Evolutionary conservation across 257 asterid genomes (phyloP).

Genomic region (Solanum chilense): DNA sequence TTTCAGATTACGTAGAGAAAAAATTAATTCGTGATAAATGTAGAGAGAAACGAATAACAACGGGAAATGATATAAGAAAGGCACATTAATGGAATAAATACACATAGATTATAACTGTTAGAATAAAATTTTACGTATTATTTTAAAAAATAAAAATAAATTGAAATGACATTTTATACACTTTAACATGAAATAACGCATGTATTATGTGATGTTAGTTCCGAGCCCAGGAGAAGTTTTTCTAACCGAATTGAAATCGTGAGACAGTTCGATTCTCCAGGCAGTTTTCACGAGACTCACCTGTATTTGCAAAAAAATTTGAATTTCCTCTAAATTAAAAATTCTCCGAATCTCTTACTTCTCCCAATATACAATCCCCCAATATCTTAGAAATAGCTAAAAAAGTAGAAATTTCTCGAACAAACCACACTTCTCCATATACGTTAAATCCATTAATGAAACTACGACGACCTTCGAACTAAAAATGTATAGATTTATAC

Average conservation of each 20-base stretch:
- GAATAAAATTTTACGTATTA: neutral
- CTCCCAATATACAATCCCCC: neutral
- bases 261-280: too few species aligned
- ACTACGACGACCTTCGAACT: neutral
- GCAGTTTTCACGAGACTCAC: neutral
- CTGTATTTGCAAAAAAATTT: neutral
- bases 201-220: neutral
- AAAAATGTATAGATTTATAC: neutral
- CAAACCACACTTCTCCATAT: neutral
- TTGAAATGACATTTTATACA: neutral
- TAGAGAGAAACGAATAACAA: neutral
- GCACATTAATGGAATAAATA: neutral
- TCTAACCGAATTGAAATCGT: too few species aligned
- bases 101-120: neutral
- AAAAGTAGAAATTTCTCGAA: too few species aligned
- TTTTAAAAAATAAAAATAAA: neutral
- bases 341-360: neutral
- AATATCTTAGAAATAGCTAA: neutral
- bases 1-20: neutral
- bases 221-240: too few species aligned
- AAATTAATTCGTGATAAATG: neutral
- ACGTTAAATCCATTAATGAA: neutral
- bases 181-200: neutral
- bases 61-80: neutral
- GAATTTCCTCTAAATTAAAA: neutral